phyloP scores from a whole-genome alignment of 345 rosid species.

The Raphanus sativus region DNA sequence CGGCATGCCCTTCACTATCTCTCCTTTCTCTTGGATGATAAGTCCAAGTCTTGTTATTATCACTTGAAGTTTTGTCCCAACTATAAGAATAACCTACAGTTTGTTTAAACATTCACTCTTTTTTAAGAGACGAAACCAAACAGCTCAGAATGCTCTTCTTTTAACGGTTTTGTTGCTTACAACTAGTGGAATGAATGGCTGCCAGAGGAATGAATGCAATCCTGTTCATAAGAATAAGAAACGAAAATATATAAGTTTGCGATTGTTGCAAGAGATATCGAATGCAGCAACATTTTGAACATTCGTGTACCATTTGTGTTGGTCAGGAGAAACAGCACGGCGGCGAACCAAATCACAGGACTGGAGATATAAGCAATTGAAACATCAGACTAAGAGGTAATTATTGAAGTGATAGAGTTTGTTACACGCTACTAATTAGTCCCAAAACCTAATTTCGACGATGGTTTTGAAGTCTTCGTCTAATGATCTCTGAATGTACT shows the following conservation, averaged over 20 bases:
- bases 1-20: slow-evolving; percentile 74
- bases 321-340: slow-evolving; percentile 67
- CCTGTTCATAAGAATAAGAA: slow-evolving; percentile 47
- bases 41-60: slow-evolving; percentile 84
- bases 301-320: slow-evolving; percentile 65
- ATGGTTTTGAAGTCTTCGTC: slow-evolving; percentile 89
- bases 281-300: neutral
- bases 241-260: neutral
- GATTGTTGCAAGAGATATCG: neutral
- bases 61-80: slow-evolving; percentile 91
- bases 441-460: slow-evolving; percentile 69
- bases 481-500: slow-evolving; percentile 80
- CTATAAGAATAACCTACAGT: slow-evolving; percentile 65
- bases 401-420: neutral
- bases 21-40: slow-evolving; percentile 68
- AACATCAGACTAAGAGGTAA: neutral
- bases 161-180: slow-evolving; percentile 51
- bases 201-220: slow-evolving; percentile 71
- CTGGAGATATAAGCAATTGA: slow-evolving; percentile 39
- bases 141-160: slow-evolving; percentile 21
- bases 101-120: neutral
- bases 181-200: slow-evolving; percentile 76
- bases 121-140: neutral
- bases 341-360: slow-evolving; percentile 78
- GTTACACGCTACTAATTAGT: neutral